Evolutionary conservation across 768 basidiomycete genomes (phyloP).

Genomic region (Hemileccinum impolitum): DNA sequence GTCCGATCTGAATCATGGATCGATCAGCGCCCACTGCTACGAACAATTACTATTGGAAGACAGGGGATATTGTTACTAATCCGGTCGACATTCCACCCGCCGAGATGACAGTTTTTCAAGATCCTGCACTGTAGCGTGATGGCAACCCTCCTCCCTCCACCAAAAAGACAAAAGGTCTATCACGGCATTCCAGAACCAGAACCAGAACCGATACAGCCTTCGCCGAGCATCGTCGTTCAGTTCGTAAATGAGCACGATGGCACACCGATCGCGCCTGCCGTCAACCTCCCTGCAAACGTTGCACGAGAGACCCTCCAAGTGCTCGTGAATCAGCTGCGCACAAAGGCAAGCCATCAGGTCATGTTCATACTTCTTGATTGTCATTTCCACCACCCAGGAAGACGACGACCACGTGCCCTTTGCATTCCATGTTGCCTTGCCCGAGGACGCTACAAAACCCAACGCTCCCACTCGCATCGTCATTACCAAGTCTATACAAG

Average conservation of each 20-base stretch:
- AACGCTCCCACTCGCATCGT: conserved; percentile 70
- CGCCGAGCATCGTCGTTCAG: conserved; percentile 81
- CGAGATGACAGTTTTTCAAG: neutral
- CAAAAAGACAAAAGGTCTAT: conserved; percentile 82
- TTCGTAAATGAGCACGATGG: conserved; percentile 91
- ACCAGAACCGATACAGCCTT: conserved; percentile 41
- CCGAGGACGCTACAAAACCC: conserved; percentile 49
- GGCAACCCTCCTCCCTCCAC: conserved; percentile 85
- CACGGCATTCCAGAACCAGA: conserved; percentile 69
- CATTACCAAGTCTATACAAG: conserved; percentile 79
- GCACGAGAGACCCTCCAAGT: conserved; percentile 79
- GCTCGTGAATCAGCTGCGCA: conserved; percentile 83
- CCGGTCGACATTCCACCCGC: neutral
- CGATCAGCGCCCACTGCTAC: no score
- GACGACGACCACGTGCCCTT: conserved; percentile 95
- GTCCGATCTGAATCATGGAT: no score
- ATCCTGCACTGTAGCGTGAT: conserved; percentile 35
- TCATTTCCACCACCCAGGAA: conserved; percentile 14
- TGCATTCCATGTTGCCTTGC: conserved; percentile 79
- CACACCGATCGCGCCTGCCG: conserved; percentile 73
- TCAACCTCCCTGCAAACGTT: conserved; percentile 87
- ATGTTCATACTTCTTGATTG: conserved; percentile 11
- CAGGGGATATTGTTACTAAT: conserved; percentile 21
- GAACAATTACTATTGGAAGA: neutral
- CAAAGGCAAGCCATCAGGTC: conserved; percentile 49